phyloP scores from a whole-genome alignment of 805 yeast species.

The Sugiyamaella boreocaroliniensis region DNA sequence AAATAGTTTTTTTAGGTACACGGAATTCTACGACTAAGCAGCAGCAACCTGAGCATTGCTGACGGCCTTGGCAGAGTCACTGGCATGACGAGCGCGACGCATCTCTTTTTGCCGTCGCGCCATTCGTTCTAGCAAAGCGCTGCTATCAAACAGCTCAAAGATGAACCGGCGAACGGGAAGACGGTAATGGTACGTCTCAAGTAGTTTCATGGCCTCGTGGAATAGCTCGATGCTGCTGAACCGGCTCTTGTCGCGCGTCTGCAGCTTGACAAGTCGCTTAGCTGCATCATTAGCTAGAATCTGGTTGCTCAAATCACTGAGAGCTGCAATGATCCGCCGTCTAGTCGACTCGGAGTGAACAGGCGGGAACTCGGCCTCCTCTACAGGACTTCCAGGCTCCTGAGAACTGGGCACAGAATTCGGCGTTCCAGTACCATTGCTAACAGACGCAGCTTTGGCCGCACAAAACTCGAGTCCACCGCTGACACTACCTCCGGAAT shows the following conservation, averaged over 20 bases:
- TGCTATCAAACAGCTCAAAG: conserved; percentile 55
- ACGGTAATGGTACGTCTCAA: conserved; percentile 54
- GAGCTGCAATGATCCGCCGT: conserved; percentile 24
- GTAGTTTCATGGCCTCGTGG: conserved; percentile 42
- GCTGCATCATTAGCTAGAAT: conserved; percentile 48
- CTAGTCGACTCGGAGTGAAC: conserved; percentile 18
- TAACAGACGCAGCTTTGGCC: not conserved
- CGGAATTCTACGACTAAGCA: not conserved
- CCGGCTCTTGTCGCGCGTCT: conserved; percentile 42
- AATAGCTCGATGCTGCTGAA: conserved; percentile 55
- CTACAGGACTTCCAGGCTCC: conserved; percentile 1
- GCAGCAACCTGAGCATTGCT: not conserved
- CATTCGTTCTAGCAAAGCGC: conserved; percentile 45
- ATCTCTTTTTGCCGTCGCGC: conserved; percentile 26
- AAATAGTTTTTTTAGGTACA: not conserved
- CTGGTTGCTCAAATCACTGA: conserved; percentile 54
- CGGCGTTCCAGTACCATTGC: not conserved
- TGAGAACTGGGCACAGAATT: not conserved
- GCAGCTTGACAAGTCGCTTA: conserved; percentile 49
- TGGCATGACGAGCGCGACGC: conserved; percentile 14
- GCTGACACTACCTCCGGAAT: conserved; percentile 6
- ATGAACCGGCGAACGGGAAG: conserved; percentile 58
- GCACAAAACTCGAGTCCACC: not conserved
- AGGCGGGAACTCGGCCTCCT: conserved; percentile 18
- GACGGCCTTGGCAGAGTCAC: conserved; percentile 2